These are phyloP conservation scores for Wallacemonas sp. DNA, from an alignment of 208 protist genomes.

Conservation along the genomic window DNA sequence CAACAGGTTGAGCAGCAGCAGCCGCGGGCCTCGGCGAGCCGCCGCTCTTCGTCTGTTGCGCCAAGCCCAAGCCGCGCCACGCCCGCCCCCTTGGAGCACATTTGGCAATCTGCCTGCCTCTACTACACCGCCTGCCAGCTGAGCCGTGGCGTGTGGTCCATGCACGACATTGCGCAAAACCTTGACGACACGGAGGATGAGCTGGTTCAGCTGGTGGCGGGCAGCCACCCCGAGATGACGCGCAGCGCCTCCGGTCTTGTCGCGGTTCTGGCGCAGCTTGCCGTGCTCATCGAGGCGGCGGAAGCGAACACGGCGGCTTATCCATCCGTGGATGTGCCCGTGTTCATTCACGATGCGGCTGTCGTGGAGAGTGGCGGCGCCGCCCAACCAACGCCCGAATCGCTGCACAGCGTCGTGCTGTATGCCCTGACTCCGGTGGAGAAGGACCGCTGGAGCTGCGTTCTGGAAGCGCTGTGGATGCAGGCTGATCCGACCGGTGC, in stretches of 20 bases:
- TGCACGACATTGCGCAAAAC: conserved; percentile 4
- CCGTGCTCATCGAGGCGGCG: conserved; percentile 12
- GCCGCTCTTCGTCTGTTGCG: conserved; percentile 2
- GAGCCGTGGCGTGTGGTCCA: conserved; percentile 21
- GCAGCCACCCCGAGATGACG: neutral
- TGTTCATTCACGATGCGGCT: conserved; percentile 24
- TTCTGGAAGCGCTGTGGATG: conserved; percentile 77
- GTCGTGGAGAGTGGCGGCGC: neutral
- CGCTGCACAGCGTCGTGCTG: conserved; percentile 8
- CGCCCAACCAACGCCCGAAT: neutral
- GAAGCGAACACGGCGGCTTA: conserved; percentile 6
- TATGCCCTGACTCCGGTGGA: conserved; percentile 36
- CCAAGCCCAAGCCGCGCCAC: conserved; percentile 3
- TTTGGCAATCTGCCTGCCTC: conserved; percentile 27
- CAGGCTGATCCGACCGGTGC: conserved; percentile 52
- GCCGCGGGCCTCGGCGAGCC: neutral
- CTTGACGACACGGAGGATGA: conserved; percentile 5
- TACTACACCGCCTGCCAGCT: conserved; percentile 34
- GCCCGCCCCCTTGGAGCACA: conserved; percentile 11
- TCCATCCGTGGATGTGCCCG: conserved; percentile 17
- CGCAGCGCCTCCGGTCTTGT: conserved; percentile 21
- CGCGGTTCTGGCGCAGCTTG: conserved; percentile 25
- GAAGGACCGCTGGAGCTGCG: conserved; percentile 41
- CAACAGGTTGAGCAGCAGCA: conserved; percentile 7
- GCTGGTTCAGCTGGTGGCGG: neutral